Evolutionary conservation across 225 moss, liverwort and hornwort genomes (phyloP).

Genomic region (Marchantia polymorpha): DNA sequence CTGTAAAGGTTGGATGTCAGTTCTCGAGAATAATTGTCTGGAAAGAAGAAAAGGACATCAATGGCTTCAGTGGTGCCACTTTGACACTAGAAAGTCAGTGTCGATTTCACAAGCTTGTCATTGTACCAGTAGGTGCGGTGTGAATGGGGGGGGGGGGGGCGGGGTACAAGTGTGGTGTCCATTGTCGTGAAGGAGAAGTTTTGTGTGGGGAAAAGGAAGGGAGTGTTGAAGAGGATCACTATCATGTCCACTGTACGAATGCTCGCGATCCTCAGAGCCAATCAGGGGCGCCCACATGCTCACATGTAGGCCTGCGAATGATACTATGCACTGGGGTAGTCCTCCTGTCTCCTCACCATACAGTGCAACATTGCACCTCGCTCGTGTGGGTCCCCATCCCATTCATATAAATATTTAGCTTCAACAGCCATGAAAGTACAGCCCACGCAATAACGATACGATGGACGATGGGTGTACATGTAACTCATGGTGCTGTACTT

Average conservation of each 20-base stretch:
- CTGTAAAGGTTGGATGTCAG: too few relatives aligned
- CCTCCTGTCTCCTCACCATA: too few relatives aligned
- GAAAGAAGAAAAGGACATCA: too few relatives aligned
- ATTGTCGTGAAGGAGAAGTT: neutral
- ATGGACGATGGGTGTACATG: neutral
- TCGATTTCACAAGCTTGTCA: neutral
- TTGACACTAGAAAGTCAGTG: neutral
- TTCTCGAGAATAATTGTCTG: too few relatives aligned
- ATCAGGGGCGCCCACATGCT: too few relatives aligned
- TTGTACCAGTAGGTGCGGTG: neutral
- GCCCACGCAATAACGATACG: neutral
- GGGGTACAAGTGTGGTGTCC: constrained; percentile 1
- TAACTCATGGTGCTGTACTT: neutral
- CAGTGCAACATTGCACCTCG: neutral
- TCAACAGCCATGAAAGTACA: constrained; percentile 2
- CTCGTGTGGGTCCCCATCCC: constrained; percentile 1
- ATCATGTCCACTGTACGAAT: neutral
- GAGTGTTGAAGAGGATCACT: constrained; percentile 8
- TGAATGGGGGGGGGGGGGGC: neutral
- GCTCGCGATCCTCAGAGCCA: too few relatives aligned
- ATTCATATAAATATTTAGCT: neutral
- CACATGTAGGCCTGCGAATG: too few relatives aligned
- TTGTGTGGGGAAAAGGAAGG: neutral
- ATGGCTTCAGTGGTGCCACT: too few relatives aligned
- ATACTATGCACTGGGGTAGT: too few relatives aligned